Conservation (phyloP, 2,329 filamentous ascomycete species). For the Colletotrichum ledebouriae region DNA sequence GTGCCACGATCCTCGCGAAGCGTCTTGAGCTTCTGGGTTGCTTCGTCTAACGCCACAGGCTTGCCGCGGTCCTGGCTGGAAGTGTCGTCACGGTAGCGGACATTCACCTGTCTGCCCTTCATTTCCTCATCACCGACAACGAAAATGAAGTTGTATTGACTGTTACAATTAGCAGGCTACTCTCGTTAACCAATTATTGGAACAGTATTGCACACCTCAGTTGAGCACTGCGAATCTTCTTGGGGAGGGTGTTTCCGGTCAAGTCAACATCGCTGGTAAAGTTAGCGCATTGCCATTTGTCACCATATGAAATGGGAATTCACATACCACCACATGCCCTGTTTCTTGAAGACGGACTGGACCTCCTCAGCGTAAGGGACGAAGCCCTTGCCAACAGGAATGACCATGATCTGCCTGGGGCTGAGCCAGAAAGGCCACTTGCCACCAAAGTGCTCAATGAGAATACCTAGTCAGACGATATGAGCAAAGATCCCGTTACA, state of each 20-base stretch:
- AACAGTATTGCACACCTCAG: conserved; percentile 73
- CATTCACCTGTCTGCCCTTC: conserved; percentile 71
- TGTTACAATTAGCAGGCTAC: conserved; percentile 43
- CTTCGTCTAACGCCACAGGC: conserved; percentile 68
- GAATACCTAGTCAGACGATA: conserved; percentile 69
- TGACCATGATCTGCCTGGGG: conserved; percentile 78
- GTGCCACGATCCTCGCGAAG: conserved; percentile 62
- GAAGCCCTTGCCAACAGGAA: conserved; percentile 76
- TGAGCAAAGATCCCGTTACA: conserved; percentile 6
- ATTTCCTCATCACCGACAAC: conserved; percentile 74
- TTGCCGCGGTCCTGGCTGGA: conserved; percentile 72
- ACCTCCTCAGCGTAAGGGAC: conserved; percentile 83
- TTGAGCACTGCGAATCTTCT: conserved; percentile 89
- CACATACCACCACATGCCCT: conserved; percentile 71
- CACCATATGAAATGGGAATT: conserved; percentile 56
- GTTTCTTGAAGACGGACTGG: conserved; percentile 74
- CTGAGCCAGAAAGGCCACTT: conserved; percentile 94
- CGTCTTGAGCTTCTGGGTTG: conserved; percentile 66
- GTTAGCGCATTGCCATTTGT: neutral
- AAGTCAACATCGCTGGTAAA: conserved; percentile 71
- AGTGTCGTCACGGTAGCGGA: conserved; percentile 74
- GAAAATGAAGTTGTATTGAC: conserved; percentile 46
- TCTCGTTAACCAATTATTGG: neutral
- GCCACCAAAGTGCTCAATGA: conserved; percentile 86
- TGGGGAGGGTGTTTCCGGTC: conserved; percentile 84